Evolutionary conservation across 495 filamentous ascomycete genomes (phyloP), one percentile per base, ranked within the genome.

Genomic region (Xylaria curta): DNA sequence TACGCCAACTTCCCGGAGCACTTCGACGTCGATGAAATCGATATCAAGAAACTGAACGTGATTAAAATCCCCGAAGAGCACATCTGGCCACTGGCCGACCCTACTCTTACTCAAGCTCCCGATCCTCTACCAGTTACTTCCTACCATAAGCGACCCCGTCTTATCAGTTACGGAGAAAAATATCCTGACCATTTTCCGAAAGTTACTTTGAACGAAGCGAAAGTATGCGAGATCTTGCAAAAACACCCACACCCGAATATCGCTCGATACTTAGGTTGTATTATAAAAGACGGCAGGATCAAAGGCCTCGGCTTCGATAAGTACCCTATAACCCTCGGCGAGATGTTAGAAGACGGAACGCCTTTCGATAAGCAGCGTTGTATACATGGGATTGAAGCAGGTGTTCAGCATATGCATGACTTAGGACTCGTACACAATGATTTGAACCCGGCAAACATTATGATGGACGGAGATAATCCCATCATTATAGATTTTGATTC

Each of bases 401-500:
- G 75, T 40, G 72, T 81, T 65, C 42, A 67, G 47, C 78, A 81
- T 71, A 67, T 79, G 46, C 74, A 81, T 54, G 56, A 56, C 33
- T 59, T 81, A 33, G 76, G 75, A 46, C 66, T 80, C 17, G 69
- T 77, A 21, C 74, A 79, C 63, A 77, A 73, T 47, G 77, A 81
- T 68, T 36, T 81, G 44, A 80, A 78, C n/a, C 75, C 76, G 56
- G 56, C 19, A 17, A 81, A 81, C 54, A 79, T 79, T 64, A 79
- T 81, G 77, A 71, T 81, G 26, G 69, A 76, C 54, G 71, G 65
- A 17, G 74, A 78, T 28, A 74, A 70, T 26, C 76, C 78, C 38
- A 64, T 85, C 68, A 79, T 85, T 28, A 80, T 83, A 44, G 82
- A 85, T 75, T 85, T 85, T 61, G 80, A 81, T 74, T 81, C 78